Base-by-base conservation (phyloP, 176 grass and related monocot species). In the Cenchrus fungigraminus region DNA sequence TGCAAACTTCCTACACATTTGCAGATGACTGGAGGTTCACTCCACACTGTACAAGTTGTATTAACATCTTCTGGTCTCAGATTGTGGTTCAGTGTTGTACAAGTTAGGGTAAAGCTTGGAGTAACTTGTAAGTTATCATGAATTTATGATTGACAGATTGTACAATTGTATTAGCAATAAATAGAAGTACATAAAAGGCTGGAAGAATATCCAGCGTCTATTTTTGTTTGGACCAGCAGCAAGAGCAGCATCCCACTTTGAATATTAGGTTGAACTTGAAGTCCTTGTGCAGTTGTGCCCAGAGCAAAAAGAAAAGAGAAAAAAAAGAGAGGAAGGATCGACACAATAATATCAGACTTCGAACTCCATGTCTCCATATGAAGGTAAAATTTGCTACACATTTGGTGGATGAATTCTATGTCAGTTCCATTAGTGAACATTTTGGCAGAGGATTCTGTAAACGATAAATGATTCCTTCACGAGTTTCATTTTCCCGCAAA, bases 141-240 rank as follows among this genome's bases (percentile, higher is more conserved):
- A 73, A 73, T 82, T 86, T 83, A 82, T 82, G 73, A 79, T 86
- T 90, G 83, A 73, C 73, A 82, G 63, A 87, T 70, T 91, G 89
- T 91, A 80, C 59, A 87, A 84, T 84, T 90, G 80, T 87, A 84
- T 63, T 80, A 83, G 76, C 54, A 91, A 91, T 87, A 85, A 89
- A 77, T 74, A 62, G 75, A 74, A 65, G 60, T 84, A 64, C 81
- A 84, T 87, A 91, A 87, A 84, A 62, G 78, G 60, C 53, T 84
- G 44, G 59, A 55, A 46, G 44, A 83, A 60, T 68, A 87, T 32
- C 70, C 58, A 62, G 40, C 63, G 58, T 55, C 80, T 84, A 63
- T 70, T 46, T 25, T 31, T 46, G 79, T 67, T 87, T 56, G 56
- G 71, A 72, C 37, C 37, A 40, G 37, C 37, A 4, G 37, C 37